Percentiles rank a stretch among this genome's conserved stretches.
Conservation (phyloP, 2,329 filamentous ascomycete species). For the Penicillium glabrum region DNA sequence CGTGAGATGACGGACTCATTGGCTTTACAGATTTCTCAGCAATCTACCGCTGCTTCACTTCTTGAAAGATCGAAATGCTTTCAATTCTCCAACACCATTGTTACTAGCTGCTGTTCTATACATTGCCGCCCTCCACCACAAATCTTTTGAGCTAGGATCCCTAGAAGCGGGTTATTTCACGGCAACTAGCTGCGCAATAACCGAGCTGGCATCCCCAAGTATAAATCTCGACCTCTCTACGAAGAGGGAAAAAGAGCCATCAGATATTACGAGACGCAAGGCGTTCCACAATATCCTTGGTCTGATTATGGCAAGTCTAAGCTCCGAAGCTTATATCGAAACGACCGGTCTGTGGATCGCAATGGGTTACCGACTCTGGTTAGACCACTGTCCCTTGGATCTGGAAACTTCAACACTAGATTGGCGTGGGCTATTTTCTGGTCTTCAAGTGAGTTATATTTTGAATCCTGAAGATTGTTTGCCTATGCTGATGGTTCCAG, state of each 20-base stretch:
- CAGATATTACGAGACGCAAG: slow-evolving; percentile 5
- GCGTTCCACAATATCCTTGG: slow-evolving; percentile 29
- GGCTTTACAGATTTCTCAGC: slow-evolving; percentile 22
- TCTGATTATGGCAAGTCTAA: slow-evolving; percentile 31
- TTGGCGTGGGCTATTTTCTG: slow-evolving; percentile 27
- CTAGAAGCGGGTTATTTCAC: slow-evolving; percentile 24
- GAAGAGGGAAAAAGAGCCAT: neutral
- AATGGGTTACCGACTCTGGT: slow-evolving; percentile 29
- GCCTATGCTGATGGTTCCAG: slow-evolving; percentile 3
- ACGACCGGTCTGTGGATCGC: slow-evolving; percentile 32
- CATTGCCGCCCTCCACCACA: slow-evolving; percentile 28
- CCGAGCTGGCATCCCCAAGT: slow-evolving; percentile 22
- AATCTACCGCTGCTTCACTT: slow-evolving; percentile 31
- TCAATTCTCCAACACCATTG: slow-evolving; percentile 26
- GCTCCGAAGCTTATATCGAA: slow-evolving; percentile 29
- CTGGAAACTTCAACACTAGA: slow-evolving; percentile 13
- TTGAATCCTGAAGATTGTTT: neutral
- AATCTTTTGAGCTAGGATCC: slow-evolving; percentile 16
- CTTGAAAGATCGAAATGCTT: slow-evolving; percentile 25
- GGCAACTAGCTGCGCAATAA: slow-evolving; percentile 25
- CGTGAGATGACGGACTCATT: neutral
- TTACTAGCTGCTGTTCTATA: slow-evolving; percentile 30
- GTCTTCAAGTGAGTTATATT: slow-evolving; percentile 21
- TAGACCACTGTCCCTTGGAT: slow-evolving; percentile 24
- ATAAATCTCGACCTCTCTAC: neutral